Evolutionary conservation across 345 rosid genomes (phyloP).

Genomic region (Fremontodendron californicum): DNA sequence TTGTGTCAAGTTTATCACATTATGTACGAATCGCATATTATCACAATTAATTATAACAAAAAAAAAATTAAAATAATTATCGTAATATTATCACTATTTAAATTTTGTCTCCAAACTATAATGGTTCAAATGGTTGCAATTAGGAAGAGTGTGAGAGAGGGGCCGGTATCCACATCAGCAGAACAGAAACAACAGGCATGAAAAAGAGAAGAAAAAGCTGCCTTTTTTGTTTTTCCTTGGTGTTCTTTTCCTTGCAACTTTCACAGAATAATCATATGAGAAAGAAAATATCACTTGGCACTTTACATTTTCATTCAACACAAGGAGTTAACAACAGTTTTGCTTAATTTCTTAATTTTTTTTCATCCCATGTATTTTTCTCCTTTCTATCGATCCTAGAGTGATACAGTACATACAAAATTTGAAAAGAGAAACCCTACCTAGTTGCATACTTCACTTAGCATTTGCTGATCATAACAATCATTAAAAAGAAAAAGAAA

Average conservation of each 20-base stretch:
- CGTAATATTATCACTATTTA: too few species aligned
- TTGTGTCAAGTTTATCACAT: too few species aligned
- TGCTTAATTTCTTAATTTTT: background rate
- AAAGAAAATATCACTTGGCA: background rate
- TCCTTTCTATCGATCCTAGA: conserved; percentile 2
- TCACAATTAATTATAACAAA: too few species aligned
- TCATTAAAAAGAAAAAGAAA: background rate
- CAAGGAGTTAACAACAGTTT: background rate
- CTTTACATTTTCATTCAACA: background rate
- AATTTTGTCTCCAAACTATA: background rate
- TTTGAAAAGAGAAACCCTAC: conserved; percentile 14
- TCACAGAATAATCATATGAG: background rate
- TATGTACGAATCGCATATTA: too few species aligned
- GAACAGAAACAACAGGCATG: conserved; percentile 19
- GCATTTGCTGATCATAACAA: background rate
- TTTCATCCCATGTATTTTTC: background rate
- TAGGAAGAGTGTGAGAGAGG: background rate
- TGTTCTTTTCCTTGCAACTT: conserved; percentile 11
- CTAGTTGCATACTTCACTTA: background rate
- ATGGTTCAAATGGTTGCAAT: background rate
- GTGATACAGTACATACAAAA: conserved; percentile 7
- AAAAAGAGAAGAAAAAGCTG: conserved; percentile 20
- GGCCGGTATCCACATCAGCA: background rate
- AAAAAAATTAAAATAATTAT: too few species aligned
- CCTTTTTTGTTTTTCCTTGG: conserved; percentile 15